These are phyloP conservation scores for Takashimella tepidaria DNA, from an alignment of 1,284 basidiomycete species.

Conservation along the genomic window DNA sequence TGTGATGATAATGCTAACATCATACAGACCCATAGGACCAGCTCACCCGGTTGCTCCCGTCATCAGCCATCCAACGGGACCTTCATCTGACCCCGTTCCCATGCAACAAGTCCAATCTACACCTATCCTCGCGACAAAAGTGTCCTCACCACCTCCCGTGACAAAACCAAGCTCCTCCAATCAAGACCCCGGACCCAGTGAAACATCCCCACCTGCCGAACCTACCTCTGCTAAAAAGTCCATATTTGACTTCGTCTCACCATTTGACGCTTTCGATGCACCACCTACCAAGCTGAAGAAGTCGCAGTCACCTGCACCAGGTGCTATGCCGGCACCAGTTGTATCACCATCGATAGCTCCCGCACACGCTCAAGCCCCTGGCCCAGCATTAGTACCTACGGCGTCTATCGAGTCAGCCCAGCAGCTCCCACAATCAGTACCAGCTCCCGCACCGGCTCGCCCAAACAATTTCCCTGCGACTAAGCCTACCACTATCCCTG, in stretches of 20 bases:
- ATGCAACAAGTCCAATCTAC: conserved; percentile 4
- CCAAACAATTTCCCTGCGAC: no score
- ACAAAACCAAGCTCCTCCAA: no score
- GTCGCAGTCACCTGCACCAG: background rate
- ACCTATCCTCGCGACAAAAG: no score
- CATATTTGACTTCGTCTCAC: conserved; percentile 42
- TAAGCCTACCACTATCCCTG: background rate
- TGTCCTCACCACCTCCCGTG: no score
- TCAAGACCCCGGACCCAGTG: no score
- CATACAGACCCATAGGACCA: background rate
- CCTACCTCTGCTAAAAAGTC: no score
- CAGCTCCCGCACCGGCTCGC: no score
- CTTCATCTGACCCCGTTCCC: conserved; percentile 1
- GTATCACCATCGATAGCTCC: background rate
- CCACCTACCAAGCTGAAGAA: background rate
- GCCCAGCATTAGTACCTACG: no score
- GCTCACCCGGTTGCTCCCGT: conserved; percentile 2
- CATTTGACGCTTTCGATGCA: conserved; percentile 35
- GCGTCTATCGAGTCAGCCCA: no score
- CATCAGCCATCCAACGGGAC: conserved; percentile 6
- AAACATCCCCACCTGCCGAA: no score
- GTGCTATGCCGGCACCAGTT: background rate
- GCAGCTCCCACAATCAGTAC: no score
- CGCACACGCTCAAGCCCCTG: background rate
- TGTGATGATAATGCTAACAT: no score